These are phyloP conservation scores for Hansenula sp. DNA, from an alignment of 1,139 yeast genomes.

Conservation along the genomic window DNA sequence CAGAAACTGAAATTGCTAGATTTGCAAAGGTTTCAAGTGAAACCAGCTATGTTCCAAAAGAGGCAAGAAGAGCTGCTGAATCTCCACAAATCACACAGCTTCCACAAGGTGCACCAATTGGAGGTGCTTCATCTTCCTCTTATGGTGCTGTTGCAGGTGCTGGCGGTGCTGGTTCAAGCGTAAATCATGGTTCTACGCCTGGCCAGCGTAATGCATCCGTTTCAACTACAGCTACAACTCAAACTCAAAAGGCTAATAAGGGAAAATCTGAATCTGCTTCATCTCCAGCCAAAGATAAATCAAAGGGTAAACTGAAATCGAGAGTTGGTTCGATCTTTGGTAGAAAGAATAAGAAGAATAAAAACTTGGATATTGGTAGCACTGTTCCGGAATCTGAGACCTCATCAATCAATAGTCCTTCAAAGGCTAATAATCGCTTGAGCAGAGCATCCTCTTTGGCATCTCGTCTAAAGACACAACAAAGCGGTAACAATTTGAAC, in stretches of 20 bases:
- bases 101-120: neutral
- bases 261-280: constrained; percentile 1
- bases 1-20: constrained; percentile 52
- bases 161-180: constrained; percentile 1
- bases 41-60: constrained; percentile 18
- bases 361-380: constrained; percentile 9
- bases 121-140: too few relatives aligned
- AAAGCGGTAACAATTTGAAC: neutral
- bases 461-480: constrained; percentile 7
- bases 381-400: constrained; percentile 21
- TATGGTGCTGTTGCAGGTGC: neutral
- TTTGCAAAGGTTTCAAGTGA: constrained; percentile 45
- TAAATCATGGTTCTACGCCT: constrained; percentile 8
- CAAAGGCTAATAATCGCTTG: constrained; percentile 10
- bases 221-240: constrained; percentile 4
- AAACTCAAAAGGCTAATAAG: neutral
- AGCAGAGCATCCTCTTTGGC: constrained; percentile 20
- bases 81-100: constrained; percentile 16
- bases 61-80: constrained; percentile 23
- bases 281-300: constrained; percentile 13
- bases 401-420: constrained; percentile 14
- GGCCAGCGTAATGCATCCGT: constrained; percentile 17
- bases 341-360: constrained; percentile 45
- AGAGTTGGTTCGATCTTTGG: constrained; percentile 84
- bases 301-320: constrained; percentile 50